A percentile compares a stretch with the other conserved stretches of the same genome.
These are phyloP conservation scores for Phytophthora lateralis DNA, from an alignment of 352 stramenopile genomes.

Conservation along the genomic window DNA sequence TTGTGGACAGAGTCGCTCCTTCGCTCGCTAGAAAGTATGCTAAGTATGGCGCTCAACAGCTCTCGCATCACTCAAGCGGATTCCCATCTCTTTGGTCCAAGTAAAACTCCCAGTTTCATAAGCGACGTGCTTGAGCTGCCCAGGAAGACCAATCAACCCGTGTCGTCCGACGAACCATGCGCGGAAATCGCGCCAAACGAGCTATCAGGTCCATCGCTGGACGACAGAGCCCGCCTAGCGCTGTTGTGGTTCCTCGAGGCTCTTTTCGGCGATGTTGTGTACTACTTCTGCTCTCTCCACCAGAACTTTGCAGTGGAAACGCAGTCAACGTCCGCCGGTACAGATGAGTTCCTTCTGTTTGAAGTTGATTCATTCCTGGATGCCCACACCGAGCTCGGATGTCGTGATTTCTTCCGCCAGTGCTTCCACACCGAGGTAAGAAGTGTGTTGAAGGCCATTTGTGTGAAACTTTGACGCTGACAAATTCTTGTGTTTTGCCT, in stretches of 20 bases:
- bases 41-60: constrained; percentile 49
- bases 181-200: constrained; percentile 2
- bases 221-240: constrained; percentile 44
- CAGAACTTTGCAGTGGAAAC: constrained; percentile 38
- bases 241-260: constrained; percentile 63
- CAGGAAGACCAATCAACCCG: background rate
- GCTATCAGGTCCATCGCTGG: constrained; percentile 10
- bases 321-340: background rate
- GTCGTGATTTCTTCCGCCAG: constrained; percentile 81
- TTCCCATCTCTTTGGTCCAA: constrained; percentile 49
- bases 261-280: constrained; percentile 65
- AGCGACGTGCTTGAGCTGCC: constrained; percentile 32
- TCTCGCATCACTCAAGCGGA: constrained; percentile 49
- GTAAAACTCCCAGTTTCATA: constrained; percentile 32
- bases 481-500: background rate
- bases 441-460: constrained; percentile 1
- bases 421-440: constrained; percentile 73
- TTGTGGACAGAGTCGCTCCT: constrained; percentile 52
- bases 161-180: constrained; percentile 5
- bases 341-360: constrained; percentile 55
- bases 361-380: constrained; percentile 69
- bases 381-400: constrained; percentile 68
- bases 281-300: constrained; percentile 67
- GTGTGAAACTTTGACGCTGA: background rate
- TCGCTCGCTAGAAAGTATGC: constrained; percentile 48